phyloP scores from a whole-genome alignment of 805 yeast species.

The Kluyveromyces lactis region DNA sequence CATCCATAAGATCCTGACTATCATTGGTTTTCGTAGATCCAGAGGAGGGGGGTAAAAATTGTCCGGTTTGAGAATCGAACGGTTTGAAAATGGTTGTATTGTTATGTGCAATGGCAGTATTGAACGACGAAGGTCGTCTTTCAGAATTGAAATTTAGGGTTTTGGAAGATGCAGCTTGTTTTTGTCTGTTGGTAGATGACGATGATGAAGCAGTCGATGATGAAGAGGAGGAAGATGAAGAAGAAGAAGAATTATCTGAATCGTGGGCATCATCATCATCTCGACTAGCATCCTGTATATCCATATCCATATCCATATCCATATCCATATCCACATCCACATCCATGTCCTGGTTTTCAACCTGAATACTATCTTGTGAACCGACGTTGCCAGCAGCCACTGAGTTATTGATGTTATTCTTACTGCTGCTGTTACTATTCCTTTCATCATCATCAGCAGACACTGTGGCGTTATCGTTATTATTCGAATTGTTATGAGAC shows the following conservation, averaged over 20 bases:
- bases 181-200: neutral
- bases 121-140: constrained; percentile 3
- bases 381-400: neutral
- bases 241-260: neutral
- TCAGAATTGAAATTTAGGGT: neutral
- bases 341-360: neutral
- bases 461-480: neutral
- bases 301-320: constrained; percentile 2
- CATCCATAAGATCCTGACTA: constrained; percentile 1
- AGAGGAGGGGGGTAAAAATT: constrained; percentile 13
- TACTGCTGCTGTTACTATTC: neutral
- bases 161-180: constrained; percentile 1
- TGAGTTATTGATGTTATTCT: neutral
- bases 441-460: neutral
- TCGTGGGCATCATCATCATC: neutral
- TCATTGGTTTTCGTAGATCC: constrained; percentile 1
- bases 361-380: neutral
- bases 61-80: constrained; percentile 26
- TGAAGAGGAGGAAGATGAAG: neutral
- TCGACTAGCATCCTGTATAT: neutral
- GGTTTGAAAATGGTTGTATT: constrained; percentile 20
- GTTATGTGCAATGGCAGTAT: constrained; percentile 3
- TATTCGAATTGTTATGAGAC: neutral
- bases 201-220: neutral
- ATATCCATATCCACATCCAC: neutral